phyloP scores from a whole-genome alignment of 1,284 basidiomycete genomes.

The Xerocomus minutiporus region DNA sequence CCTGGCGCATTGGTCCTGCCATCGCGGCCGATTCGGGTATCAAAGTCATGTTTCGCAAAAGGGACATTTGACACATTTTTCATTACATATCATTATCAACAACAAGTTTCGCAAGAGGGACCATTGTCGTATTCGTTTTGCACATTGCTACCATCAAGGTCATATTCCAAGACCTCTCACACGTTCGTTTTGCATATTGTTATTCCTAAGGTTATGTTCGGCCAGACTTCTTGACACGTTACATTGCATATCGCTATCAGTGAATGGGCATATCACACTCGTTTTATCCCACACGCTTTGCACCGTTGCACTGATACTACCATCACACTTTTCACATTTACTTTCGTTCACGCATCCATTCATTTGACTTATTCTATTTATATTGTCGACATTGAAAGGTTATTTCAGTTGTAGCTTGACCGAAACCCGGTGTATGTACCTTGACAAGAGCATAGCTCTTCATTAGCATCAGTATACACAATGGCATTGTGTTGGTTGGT shows the following conservation, averaged over 20 bases:
- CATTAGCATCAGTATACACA: not conserved
- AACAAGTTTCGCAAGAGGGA: not conserved
- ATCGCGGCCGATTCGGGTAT: conserved; percentile 1
- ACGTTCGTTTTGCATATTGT: not conserved
- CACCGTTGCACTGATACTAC: not conserved
- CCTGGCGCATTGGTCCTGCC: not conserved
- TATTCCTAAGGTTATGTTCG: not conserved
- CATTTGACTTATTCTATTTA: not conserved
- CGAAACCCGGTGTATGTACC: not conserved
- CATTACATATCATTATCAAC: not conserved
- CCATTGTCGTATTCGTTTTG: not conserved
- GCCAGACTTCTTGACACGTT: not conserved
- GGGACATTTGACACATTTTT: not conserved
- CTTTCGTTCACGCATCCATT: not conserved
- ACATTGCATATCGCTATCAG: not conserved
- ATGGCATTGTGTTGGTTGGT: not conserved
- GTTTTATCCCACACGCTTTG: not conserved
- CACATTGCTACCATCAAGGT: not conserved
- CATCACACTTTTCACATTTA: not conserved
- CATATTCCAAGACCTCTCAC: not conserved
- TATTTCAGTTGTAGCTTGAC: not conserved
- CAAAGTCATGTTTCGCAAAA: conserved; percentile 13
- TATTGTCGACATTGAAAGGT: not conserved
- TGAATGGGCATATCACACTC: not conserved
- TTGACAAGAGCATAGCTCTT: not conserved